These are phyloP conservation scores for Miamiensis avidus DNA, from an alignment of 169 alveolate species.

Conservation along the genomic window DNA sequence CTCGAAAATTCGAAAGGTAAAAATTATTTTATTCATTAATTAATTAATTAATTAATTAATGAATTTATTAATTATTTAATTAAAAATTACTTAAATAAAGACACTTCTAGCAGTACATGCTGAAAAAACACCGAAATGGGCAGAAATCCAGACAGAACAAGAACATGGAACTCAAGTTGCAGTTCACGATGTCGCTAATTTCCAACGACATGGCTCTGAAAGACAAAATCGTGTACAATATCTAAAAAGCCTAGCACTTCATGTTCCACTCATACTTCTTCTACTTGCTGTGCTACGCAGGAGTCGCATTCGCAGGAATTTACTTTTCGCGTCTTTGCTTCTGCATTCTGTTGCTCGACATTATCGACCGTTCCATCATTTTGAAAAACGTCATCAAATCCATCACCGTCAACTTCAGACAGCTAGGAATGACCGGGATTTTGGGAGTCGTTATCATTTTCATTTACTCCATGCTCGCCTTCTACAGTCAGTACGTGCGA, in stretches of 20 bases:
- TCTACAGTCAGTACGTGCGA: slow-evolving; percentile 3
- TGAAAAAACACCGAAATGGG: background rate
- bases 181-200: no score
- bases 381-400: slow-evolving; percentile 54
- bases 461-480: slow-evolving; percentile 40
- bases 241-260: background rate
- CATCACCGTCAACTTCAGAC: slow-evolving; percentile 48
- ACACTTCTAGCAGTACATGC: no score
- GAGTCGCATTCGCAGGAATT: slow-evolving; percentile 30
- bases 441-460: slow-evolving; percentile 55
- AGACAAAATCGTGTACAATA: background rate
- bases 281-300: slow-evolving; percentile 23
- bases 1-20: slow-evolving; percentile 17
- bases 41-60: no score
- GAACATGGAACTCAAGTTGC: background rate
- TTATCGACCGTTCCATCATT: slow-evolving; percentile 49
- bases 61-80: no score
- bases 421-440: slow-evolving; percentile 55
- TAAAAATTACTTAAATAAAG: no score
- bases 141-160: background rate
- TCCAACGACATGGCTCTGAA: background rate
- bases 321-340: slow-evolving; percentile 38
- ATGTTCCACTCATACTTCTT: background rate
- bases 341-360: slow-evolving; percentile 52
- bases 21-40: slow-evolving; percentile 15